phyloP scores from a whole-genome alignment of 2,329 filamentous ascomycete genomes.

The Aspergillus sp. region DNA sequence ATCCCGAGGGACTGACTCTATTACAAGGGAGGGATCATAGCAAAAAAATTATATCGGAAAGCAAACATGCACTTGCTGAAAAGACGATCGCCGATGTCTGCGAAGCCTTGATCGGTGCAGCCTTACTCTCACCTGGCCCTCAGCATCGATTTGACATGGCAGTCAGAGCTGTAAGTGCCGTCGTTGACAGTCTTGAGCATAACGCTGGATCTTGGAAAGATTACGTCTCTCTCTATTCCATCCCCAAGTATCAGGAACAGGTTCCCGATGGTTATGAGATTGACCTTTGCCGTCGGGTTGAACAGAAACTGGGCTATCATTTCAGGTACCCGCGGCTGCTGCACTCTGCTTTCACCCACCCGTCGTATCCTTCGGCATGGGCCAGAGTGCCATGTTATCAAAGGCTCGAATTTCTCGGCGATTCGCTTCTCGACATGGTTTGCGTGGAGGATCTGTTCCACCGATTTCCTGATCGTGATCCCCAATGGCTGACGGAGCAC shows the following conservation, averaged over 20 bases:
- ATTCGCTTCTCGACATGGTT: conserved; percentile 81
- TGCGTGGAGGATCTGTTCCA: conserved; percentile 81
- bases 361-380: conserved; percentile 72
- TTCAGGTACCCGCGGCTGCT: conserved; percentile 77
- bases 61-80: conserved; percentile 69
- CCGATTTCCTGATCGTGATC: conserved; percentile 73
- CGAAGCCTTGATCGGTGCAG: conserved; percentile 88
- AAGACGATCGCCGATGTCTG: conserved; percentile 94
- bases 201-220: conserved; percentile 66
- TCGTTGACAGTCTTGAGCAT: conserved; percentile 71
- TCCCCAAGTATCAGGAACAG: conserved; percentile 68
- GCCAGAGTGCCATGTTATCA: conserved; percentile 86
- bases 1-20: conserved; percentile 74
- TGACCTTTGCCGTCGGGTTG: conserved; percentile 65
- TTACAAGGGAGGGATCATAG: conserved; percentile 67
- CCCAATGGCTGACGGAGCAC: conserved; percentile 96
- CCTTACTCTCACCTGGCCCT: conserved; percentile 57
- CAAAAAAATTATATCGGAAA: conserved; percentile 39
- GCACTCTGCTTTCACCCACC: conserved; percentile 82
- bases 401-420: conserved; percentile 86
- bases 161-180: conserved; percentile 53
- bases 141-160: conserved; percentile 56
- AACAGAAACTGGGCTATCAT: conserved; percentile 56
- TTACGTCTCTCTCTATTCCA: conserved; percentile 67
- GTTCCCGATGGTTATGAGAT: conserved; percentile 63